Evolutionary conservation across 306 rosid species (phyloP), one percentile per base, ranked within the genome.

Genomic region (Geum urbanum): DNA sequence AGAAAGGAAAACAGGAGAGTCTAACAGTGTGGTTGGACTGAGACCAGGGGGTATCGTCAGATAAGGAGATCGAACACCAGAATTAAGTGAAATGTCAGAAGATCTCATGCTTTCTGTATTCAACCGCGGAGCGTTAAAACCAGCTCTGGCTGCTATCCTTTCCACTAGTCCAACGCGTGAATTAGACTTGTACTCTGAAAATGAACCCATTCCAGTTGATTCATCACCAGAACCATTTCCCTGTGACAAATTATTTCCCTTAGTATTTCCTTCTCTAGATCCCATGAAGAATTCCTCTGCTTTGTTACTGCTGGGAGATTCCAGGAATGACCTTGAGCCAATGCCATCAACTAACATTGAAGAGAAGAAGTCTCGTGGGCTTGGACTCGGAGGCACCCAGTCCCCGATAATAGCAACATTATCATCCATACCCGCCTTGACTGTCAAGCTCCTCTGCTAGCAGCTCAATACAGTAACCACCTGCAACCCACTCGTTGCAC

Each of bases 71-170:
- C 76, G 87, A 67, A 72, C 13, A 39, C 90, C 90, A 1, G 96
- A 69, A 80, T 81, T 76, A 15, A 79, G 76, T 4, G 95, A 79
- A 66, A 79, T 86, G 54, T 89, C 96, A 39, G 94, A 72, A 27
- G 94, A 83, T 88, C 91, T 86, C 78, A 92, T 88, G 83, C 88
- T 66, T 66, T 92, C 86, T 3, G 98, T 92, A 69, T 85, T 92
- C 86, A 92, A 79, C 84, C 90, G 86, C 0, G 98, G 98, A 66
- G 98, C 98, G 81, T 92, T 92, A 73, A 92, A 92, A 51, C 98
- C 98, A 62, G 97, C 88, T 76, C 98, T 80, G 52, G 96, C 96
- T 53, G 98, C 98, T 37, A 89, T 86, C 76, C 98, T 85, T 69
- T 90, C 98, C 58, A 81, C 86, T 52, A 90, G 96, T 48, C 96